These are phyloP conservation scores for Crithidia acanthocephali DNA, from an alignment of 208 protist species.

Conservation along the genomic window DNA sequence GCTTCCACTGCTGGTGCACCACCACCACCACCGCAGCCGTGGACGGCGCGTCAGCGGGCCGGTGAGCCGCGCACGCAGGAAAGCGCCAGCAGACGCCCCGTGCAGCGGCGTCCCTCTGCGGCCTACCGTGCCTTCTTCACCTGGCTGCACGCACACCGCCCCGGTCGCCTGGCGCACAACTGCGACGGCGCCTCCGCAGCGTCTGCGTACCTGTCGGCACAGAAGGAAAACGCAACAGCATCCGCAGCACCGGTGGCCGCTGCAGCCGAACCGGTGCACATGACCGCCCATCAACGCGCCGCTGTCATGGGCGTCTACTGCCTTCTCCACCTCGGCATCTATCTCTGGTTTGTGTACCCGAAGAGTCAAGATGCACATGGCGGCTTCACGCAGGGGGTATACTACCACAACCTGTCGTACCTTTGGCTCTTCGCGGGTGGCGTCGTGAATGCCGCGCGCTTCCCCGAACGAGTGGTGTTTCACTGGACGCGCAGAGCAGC, in stretches of 20 bases:
- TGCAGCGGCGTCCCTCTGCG: neutral
- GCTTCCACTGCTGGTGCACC: neutral
- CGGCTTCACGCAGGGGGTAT: conserved; percentile 54
- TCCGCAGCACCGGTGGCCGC: neutral
- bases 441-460: conserved; percentile 39
- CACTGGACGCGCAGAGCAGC: conserved; percentile 20
- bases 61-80: no score
- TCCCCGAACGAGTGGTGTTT: conserved; percentile 56
- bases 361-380: conserved; percentile 32
- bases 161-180: no score
- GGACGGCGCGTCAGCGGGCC: no score
- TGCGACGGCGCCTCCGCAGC: neutral
- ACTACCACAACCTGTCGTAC: conserved; percentile 67
- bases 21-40: neutral
- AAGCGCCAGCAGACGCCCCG: neutral
- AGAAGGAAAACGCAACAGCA: neutral
- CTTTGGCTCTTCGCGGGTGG: conserved; percentile 55
- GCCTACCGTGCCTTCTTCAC: neutral
- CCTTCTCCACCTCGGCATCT: conserved; percentile 46
- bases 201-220: no score
- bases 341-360: conserved; percentile 52
- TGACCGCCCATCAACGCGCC: conserved; percentile 35
- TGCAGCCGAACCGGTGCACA: conserved; percentile 5
- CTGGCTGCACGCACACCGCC: conserved; percentile 8
- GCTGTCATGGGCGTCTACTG: conserved; percentile 41